A percentile compares a stretch with the other conserved stretches of the same genome.
These are phyloP conservation scores for Phoma herbarum DNA, from an alignment of 2,329 filamentous ascomycete genomes.

Conservation along the genomic window DNA sequence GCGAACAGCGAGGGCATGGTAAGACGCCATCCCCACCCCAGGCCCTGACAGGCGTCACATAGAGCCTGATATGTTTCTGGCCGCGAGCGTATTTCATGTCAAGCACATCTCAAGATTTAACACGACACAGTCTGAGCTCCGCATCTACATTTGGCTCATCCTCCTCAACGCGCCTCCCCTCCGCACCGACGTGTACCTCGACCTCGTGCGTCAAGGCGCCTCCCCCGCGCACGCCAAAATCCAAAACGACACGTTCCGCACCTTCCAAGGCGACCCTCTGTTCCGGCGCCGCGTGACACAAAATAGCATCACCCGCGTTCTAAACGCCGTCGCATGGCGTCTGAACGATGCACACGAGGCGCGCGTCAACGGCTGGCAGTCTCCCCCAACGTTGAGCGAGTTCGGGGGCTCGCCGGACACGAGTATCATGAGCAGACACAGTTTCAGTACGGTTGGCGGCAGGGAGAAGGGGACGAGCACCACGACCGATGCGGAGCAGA, in stretches of 20 bases:
- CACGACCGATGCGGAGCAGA: slow-evolving; percentile 67
- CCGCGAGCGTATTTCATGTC: too few relatives aligned
- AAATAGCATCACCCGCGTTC: slow-evolving; percentile 88
- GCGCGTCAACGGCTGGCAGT: slow-evolving; percentile 61
- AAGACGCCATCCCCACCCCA: slow-evolving; percentile 25
- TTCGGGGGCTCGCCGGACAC: slow-evolving; percentile 60
- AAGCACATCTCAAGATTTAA: too few relatives aligned
- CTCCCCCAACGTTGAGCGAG: slow-evolving; percentile 59
- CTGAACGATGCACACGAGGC: slow-evolving; percentile 79
- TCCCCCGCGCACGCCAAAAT: slow-evolving; percentile 98
- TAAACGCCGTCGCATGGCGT: slow-evolving; percentile 95
- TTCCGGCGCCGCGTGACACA: slow-evolving; percentile 96
- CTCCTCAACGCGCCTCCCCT: slow-evolving; percentile 87
- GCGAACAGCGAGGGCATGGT: slow-evolving; percentile 85
- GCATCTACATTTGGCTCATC: slow-evolving; percentile 96
- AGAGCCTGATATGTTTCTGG: too few relatives aligned
- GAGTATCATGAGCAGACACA: slow-evolving; percentile 45
- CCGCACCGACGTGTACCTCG: slow-evolving; percentile 86
- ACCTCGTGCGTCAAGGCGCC: slow-evolving; percentile 88
- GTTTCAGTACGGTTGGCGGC: slow-evolving; percentile 33
- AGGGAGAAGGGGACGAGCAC: slow-evolving; percentile 40
- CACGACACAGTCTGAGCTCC: slow-evolving; percentile 76
- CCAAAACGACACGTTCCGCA: slow-evolving; percentile 97
- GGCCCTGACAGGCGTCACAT: neutral
- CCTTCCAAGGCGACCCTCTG: slow-evolving; percentile 93